Evolutionary conservation across 73 alveolate genomes (phyloP).

Genomic region (Paramecium sexaurelia): DNA sequence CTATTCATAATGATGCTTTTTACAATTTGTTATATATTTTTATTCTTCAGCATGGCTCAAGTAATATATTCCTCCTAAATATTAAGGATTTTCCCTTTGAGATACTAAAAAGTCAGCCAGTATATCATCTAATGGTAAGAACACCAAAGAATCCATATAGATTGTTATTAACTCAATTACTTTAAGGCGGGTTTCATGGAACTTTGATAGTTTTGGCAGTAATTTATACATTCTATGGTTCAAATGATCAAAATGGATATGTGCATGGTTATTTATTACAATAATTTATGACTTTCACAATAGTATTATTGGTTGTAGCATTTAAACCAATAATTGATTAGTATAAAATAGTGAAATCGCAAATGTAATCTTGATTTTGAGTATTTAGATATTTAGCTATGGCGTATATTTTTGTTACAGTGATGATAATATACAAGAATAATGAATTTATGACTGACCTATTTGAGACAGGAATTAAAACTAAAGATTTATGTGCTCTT

Average conservation of each 20-base stretch:
- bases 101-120: neutral
- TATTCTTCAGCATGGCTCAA: neutral
- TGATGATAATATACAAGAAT: neutral
- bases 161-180: neutral
- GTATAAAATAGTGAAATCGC: neutral
- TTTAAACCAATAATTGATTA: neutral
- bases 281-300: neutral
- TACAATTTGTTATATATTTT: neutral
- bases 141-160: neutral
- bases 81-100: slow-evolving; percentile 12
- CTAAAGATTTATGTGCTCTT: slow-evolving; percentile 16
- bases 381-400: neutral
- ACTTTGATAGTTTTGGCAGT: neutral
- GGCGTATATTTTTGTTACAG: neutral
- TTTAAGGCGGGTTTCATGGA: neutral
- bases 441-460: neutral
- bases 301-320: neutral
- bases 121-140: neutral
- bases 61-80: neutral
- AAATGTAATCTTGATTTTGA: neutral
- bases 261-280: neutral
- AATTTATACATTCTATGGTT: neutral
- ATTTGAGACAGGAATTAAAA: slow-evolving; percentile 8
- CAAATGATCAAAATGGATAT: slow-evolving; percentile 39
- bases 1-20: neutral